Evolutionary conservation across 2,329 filamentous ascomycete species (phyloP).

Genomic region (Ophiostoma ulmi): DNA sequence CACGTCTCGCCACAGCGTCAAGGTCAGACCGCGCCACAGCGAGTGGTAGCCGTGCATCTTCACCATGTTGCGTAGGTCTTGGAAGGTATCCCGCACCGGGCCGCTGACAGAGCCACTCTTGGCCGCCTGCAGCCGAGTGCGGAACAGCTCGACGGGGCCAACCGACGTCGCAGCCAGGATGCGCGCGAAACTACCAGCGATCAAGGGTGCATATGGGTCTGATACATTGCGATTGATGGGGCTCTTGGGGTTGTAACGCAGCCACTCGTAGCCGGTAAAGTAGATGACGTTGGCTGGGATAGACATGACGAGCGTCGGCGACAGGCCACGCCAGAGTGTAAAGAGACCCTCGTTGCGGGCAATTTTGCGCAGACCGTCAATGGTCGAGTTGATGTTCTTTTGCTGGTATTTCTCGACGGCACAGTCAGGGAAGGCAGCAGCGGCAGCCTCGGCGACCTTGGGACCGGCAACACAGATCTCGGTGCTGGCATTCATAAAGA

Average conservation of each 20-base stretch:
- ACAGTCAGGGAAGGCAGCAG: constrained; percentile 56
- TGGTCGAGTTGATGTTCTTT: constrained; percentile 79
- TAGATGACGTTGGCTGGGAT: constrained; percentile 97
- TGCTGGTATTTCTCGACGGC: constrained; percentile 82
- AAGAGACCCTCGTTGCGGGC: constrained; percentile 82
- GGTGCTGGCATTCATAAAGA: constrained; percentile 84
- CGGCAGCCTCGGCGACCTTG: constrained; percentile 47
- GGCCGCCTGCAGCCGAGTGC: constrained; percentile 84
- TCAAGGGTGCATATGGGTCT: constrained; percentile 71
- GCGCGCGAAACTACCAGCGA: constrained; percentile 73
- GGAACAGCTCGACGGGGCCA: constrained; percentile 87
- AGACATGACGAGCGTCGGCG: constrained; percentile 90
- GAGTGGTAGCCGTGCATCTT: constrained; percentile 68
- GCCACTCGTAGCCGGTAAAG: constrained; percentile 95
- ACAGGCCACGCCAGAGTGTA: constrained; percentile 87
- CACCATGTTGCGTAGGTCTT: constrained; percentile 75
- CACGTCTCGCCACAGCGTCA: constrained; percentile 95
- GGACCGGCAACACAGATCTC: constrained; percentile 73
- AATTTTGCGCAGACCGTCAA: constrained; percentile 91
- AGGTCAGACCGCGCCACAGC: constrained; percentile 81
- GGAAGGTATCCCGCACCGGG: constrained; percentile 73
- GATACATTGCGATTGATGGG: constrained; percentile 60
- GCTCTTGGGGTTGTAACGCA: constrained; percentile 68
- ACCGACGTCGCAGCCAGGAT: constrained; percentile 77
- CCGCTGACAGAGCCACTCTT: constrained; percentile 53